Evolutionary conservation across 495 filamentous ascomycete species (phyloP), one percentile per base, ranked within the genome.

Genomic region (Xylaria acuta): DNA sequence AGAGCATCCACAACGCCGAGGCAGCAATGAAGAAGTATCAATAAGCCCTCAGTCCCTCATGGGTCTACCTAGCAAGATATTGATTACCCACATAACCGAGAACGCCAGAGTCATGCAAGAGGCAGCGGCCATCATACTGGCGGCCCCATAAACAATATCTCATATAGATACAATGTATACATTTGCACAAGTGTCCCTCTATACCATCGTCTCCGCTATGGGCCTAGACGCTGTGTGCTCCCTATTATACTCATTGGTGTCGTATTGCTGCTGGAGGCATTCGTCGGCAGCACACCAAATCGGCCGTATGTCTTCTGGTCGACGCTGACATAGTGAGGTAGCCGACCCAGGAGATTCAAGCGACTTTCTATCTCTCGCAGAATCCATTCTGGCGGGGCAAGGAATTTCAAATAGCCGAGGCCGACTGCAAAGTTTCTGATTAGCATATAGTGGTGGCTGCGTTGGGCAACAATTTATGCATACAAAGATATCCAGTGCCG

Each of bases 221-320:
- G 84, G 1, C 92, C 92, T 67, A 93, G 81, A 70, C 92, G 84
- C 77, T 94, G 92, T n/a, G 82, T 82, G 14, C 84, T 82, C 12
- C 88, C 91, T 54, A 90, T 78, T 72, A 89, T 87, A 60, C 84
- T 87, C 82, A 92, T 81, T 0, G 88, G 84, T n/a, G 87, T 83
- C 63, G 80, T 79, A 53, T 79, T 77, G 60, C 86, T 86, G 20
- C 76, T 74, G 3, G 80, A 70, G 56, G 80, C 83, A 38, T 83
- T 85, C 0, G 89, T 89, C 2, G 94, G 94, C 27, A 98, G 83
- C 22, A 98, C 93, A 0, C 94, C 94, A 77, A 95, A 97, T 60
- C 94, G 87, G n/a, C 94, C 94, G 77, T 94, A 97, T n/a, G 92
- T 97, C 87, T 97, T 97, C 79, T 97, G 94, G 77, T 98, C 94